Base-by-base conservation (phyloP, 2,329 filamentous ascomycete species). In the Verticillium nubilum region DNA sequence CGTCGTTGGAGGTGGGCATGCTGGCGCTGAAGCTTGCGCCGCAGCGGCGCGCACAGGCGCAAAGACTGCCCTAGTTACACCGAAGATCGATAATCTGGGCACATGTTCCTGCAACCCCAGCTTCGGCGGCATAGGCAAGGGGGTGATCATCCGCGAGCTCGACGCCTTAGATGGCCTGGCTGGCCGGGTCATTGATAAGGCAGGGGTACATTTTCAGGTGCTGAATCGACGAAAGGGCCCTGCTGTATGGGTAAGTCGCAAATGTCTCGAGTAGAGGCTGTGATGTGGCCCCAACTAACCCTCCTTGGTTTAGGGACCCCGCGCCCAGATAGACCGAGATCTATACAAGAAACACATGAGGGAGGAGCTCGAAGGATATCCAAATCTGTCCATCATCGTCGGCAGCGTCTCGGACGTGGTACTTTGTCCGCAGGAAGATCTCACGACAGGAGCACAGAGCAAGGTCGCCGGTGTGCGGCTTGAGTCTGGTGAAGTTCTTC, bases 71-170 rank as follows among this genome's bases (percentile, higher is more conserved):
- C 84, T 99, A 65, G 82, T 99, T 55, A 99, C 95, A 1, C 95
- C 94, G 2, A 92, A 90, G 61, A 74, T 91, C 60, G 88, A 93
- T 61, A 97, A 97, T 67, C 86, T 98, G 23, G 94, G 94, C 59
- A 91, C 95, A 29, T 98, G 94, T 77, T 97, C 93, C 35, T 98
- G 94, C 77, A 98, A 98, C 72, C 94, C 94, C 1, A 96, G 92
- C 64, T 96, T 99, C 70, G 95, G 95, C 42, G 95, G 95, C n/a
- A 98, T 99, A 67, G 95, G 95, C 52, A 99, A 99, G 73, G 95
- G 95, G 17, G 98, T 91, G 10, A 97, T 99, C 79, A 80, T 99
- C 56, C 88, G 94, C 50, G 95, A 99, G 74, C 88, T 99, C 31
- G 95, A 99, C 77, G 95, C 95, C 0, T 80, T 99, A 61, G 95